Evolutionary conservation across 331 rosid genomes (phyloP), one percentile per base, ranked within the genome.

Genomic region (Quercus tomentella): DNA sequence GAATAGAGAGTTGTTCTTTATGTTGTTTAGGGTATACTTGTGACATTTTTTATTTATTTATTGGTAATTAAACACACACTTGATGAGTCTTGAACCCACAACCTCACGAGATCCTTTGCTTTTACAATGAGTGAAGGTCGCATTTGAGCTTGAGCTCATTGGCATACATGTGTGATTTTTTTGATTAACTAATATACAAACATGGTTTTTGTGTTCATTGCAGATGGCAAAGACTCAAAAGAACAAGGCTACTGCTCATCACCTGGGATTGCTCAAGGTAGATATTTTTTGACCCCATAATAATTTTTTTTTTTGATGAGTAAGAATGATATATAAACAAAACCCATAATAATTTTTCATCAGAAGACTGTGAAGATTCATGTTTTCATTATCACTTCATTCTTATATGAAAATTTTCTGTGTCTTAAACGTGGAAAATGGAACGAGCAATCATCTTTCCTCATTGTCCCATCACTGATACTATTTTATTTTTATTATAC

Each of bases 221-320:
- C 92, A 93, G 99, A 96, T 96, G 99, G 99, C 98, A 22, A 96
- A 79, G 87, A 96, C 98, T 75, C 98, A 96, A 80, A 96, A 96
- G 92, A 96, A 93, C 91, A 96, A 96, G 82, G 99, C 98, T 72
- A 96, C 99, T 57, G 98, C 99, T 18, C 99, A 96, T 90, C 99
- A 93, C 87, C 74, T 96, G 89, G 99, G 99, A 71, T 88, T 93
- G 93, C 97, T 96, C 76, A 96, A 96, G 97, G 98, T 91, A 80
- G 70, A 25, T 41, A 1, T 28, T 70, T 49, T 33, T 51, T 4
- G 54, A 35, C 63, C 9, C 43, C 43, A 37, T 37, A 37, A 6
- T 35, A 35, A 31, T 5, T 6, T 6, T 35, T 7, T 35, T 37
- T 7, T 7, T 37, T 37, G 43, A 35, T 7, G 2, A 37, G 10